phyloP scores from a whole-genome alignment of 257 asterid species.

The Fraxinus cuspidata region DNA sequence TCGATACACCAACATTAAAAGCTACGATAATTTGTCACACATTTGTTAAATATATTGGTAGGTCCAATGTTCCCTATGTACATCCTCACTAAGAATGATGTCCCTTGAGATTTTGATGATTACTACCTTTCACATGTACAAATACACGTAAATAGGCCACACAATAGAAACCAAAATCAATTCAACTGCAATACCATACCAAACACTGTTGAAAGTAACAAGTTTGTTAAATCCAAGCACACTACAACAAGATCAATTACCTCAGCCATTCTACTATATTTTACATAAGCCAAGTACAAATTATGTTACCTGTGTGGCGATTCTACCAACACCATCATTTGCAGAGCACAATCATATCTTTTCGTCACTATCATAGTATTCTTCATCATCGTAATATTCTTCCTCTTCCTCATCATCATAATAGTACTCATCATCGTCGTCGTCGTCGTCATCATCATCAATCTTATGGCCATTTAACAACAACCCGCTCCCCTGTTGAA shows the following conservation, averaged over 20 bases:
- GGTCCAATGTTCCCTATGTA: no score
- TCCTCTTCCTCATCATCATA: constrained; percentile 21
- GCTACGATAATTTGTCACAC: no score
- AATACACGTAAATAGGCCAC: no score
- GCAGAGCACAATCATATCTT: constrained; percentile 21
- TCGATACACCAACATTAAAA: no score
- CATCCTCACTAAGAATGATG: no score
- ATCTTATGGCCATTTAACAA: constrained; percentile 19
- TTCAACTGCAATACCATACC: not conserved
- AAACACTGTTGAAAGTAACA: not conserved
- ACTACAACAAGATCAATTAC: not conserved
- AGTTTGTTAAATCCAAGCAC: constrained; percentile 1
- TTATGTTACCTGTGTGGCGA: not conserved
- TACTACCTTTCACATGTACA: no score
- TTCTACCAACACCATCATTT: constrained; percentile 2
- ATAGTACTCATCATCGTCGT: constrained; percentile 29
- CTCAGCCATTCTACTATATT: not conserved
- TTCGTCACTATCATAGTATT: constrained; percentile 36
- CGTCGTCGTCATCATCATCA: constrained; percentile 33
- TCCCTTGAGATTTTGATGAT: no score
- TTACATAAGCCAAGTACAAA: not conserved
- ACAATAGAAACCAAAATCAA: not conserved
- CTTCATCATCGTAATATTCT: constrained; percentile 30
- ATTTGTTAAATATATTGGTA: no score
- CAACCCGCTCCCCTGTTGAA: constrained; percentile 19